Evolutionary conservation across 805 yeast species (phyloP).

Genomic region (Pichia exigua): DNA sequence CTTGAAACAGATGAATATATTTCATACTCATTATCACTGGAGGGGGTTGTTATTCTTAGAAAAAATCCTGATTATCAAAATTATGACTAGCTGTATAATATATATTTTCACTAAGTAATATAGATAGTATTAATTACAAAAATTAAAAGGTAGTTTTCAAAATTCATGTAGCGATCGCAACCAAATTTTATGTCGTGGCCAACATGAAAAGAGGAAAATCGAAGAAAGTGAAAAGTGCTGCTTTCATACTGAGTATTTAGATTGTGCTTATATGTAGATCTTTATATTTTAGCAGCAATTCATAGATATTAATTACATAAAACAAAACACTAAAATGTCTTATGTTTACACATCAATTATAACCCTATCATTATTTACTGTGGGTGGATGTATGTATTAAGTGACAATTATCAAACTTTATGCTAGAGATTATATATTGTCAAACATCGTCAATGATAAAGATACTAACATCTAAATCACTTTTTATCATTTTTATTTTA

Average conservation of each 20-base stretch:
- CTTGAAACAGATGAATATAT: constrained; percentile 90
- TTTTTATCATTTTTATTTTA: neutral
- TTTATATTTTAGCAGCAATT: neutral
- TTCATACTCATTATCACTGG: constrained; percentile 72
- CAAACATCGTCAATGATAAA: no score
- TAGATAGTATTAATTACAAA: neutral
- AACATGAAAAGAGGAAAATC: neutral
- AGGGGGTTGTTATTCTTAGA: constrained; percentile 87
- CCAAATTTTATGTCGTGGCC: neutral
- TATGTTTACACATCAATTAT: constrained; percentile 8
- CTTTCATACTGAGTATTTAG: neutral
- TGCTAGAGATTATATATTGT: neutral
- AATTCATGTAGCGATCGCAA: neutral
- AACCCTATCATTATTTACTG: constrained; percentile 7
- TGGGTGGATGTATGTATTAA: constrained; percentile 11
- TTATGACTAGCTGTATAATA: neutral
- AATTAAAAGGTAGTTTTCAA: neutral
- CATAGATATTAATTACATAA: neutral
- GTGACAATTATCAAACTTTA: neutral
- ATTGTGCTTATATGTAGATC: neutral
- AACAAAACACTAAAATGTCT: constrained; percentile 4
- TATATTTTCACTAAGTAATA: neutral
- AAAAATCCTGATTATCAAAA: constrained; percentile 83
- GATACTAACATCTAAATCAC: no score
- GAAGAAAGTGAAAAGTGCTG: neutral